These are phyloP conservation scores for Karstenula rhodostoma DNA, from an alignment of 2,329 filamentous ascomycete genomes.

Conservation along the genomic window DNA sequence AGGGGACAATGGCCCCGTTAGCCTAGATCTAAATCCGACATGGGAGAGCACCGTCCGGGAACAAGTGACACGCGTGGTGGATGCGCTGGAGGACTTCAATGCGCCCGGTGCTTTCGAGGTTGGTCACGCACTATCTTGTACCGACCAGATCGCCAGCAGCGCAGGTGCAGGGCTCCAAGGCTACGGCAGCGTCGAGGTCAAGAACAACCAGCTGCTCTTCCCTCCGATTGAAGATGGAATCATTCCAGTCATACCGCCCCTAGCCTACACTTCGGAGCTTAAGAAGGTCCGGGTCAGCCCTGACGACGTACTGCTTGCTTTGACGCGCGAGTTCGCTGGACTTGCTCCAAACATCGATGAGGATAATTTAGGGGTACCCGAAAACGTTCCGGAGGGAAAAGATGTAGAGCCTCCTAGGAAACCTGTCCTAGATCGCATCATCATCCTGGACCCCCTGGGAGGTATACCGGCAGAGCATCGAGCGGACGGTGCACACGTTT, in stretches of 20 bases:
- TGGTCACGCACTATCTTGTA: conserved; percentile 61
- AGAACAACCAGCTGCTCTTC: conserved; percentile 63
- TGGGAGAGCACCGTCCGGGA: conserved; percentile 60
- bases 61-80: conserved; percentile 77
- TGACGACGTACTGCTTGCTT: conserved; percentile 74
- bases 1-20: conserved; percentile 48
- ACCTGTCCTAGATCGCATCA: conserved; percentile 76
- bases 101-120: conserved; percentile 74
- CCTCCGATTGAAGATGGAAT: conserved; percentile 72
- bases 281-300: conserved; percentile 58
- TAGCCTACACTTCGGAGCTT: conserved; percentile 64
- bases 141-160: conserved; percentile 38
- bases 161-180: conserved; percentile 44
- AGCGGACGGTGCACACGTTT: conserved; percentile 75
- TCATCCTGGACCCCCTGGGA: conserved; percentile 85
- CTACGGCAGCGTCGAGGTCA: conserved; percentile 50
- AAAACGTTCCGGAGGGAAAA: conserved; percentile 38
- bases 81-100: conserved; percentile 75
- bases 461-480: conserved; percentile 75
- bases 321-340: conserved; percentile 79
- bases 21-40: conserved; percentile 33
- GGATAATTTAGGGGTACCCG: conserved; percentile 17
- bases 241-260: conserved; percentile 73
- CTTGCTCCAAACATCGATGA: conserved; percentile 54
- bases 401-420: conserved; percentile 39